Percentiles rank a stretch among this genome's conserved stretches.
phyloP scores from a whole-genome alignment of 73 alveolate species.

The Tetrahymena thermophila region DNA sequence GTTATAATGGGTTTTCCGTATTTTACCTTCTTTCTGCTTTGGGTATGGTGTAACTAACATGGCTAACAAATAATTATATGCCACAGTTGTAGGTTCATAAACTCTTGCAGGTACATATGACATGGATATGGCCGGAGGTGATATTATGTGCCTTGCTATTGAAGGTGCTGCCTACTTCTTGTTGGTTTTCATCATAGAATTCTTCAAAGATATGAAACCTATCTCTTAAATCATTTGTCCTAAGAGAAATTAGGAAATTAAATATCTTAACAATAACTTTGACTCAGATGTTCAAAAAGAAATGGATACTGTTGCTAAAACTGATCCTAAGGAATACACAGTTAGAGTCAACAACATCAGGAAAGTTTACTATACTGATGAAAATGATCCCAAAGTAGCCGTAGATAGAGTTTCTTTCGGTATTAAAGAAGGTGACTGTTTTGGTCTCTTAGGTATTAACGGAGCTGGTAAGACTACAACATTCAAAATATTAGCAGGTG shows the following conservation, averaged over 20 bases:
- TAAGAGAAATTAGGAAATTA: background rate
- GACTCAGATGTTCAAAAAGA: slow-evolving; percentile 27
- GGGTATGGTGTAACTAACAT: slow-evolving; percentile 64
- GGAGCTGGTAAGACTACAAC: slow-evolving; percentile 91
- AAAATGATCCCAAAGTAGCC: slow-evolving; percentile 45
- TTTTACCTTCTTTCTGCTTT: slow-evolving; percentile 80
- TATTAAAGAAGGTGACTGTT: slow-evolving; percentile 67
- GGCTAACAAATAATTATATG: slow-evolving; percentile 4
- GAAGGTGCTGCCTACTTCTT: background rate
- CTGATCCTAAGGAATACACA: slow-evolving; percentile 36
- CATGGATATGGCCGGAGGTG: slow-evolving; percentile 28
- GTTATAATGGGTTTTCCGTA: slow-evolving; percentile 61
- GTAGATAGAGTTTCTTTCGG: slow-evolving; percentile 67
- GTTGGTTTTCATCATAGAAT: slow-evolving; percentile 4
- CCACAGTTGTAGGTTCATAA: background rate
- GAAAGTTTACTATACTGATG: slow-evolving; percentile 32
- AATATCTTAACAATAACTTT: background rate
- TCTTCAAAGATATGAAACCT: background rate
- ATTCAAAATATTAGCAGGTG: slow-evolving; percentile 72
- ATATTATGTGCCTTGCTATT: slow-evolving; percentile 11
- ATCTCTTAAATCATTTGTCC: background rate
- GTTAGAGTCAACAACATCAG: slow-evolving; percentile 38
- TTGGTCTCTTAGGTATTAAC: slow-evolving; percentile 69
- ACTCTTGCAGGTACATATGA: background rate
- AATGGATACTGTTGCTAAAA: background rate